Conservation (phyloP, 2,329 filamentous ascomycete species). For the Akanthomyces uredinophilus region DNA sequence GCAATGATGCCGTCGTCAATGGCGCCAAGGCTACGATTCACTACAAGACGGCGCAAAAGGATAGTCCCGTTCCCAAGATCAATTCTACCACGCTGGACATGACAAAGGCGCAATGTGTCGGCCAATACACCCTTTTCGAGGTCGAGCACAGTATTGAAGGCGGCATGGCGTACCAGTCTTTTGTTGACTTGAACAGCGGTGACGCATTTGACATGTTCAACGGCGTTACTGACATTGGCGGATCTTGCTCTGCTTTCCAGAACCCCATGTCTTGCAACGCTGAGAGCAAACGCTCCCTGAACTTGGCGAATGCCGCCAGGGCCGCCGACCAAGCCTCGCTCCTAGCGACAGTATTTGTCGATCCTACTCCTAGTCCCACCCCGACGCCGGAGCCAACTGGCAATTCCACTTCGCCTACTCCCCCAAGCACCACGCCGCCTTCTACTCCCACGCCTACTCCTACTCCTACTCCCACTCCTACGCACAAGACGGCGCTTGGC, state of each 20-base stretch:
- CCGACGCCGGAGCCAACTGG: not conserved
- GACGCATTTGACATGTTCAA: constrained; percentile 45
- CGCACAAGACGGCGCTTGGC: constrained; percentile 36
- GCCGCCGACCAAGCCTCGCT: not conserved
- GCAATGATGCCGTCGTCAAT: constrained; percentile 40
- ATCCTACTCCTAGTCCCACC: not conserved
- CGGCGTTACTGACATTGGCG: constrained; percentile 38
- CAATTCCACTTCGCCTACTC: constrained; percentile 11
- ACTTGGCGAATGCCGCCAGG: constrained; percentile 15
- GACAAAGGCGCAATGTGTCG: constrained; percentile 39
- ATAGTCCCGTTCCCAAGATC: constrained; percentile 39
- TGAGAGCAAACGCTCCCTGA: constrained; percentile 11
- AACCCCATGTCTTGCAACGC: constrained; percentile 27
- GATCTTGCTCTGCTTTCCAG: constrained; percentile 38
- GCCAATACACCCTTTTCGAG: constrained; percentile 45
- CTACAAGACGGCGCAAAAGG: constrained; percentile 37
- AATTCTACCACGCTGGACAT: constrained; percentile 35
- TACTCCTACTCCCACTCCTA: constrained; percentile 8
- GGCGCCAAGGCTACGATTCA: constrained; percentile 39
- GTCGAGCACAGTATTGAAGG: constrained; percentile 40
- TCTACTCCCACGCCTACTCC: constrained; percentile 15
- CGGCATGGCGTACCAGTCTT: constrained; percentile 38
- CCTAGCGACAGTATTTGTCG: not conserved
- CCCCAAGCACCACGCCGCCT: not conserved
- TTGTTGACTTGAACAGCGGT: constrained; percentile 41